Percentiles rank a stretch among this genome's conserved stretches.
Evolutionary conservation across 2,329 filamentous ascomycete genomes (phyloP).

Genomic region (Phyllosticta paracitricarpa): DNA sequence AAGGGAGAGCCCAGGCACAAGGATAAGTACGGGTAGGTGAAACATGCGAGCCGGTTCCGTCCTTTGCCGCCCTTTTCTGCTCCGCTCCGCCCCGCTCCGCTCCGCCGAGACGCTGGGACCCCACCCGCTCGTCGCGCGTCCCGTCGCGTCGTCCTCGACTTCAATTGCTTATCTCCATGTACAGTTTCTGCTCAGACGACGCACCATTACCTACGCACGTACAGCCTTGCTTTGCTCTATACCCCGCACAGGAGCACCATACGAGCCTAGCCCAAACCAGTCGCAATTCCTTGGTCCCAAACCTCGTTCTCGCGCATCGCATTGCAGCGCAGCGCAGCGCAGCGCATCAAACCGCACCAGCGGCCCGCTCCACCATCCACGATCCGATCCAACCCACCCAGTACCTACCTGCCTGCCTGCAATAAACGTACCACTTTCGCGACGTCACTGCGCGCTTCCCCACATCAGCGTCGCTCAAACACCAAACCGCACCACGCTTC

Average conservation of each 20-base stretch:
- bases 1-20: background rate
- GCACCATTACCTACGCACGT: no score
- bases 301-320: background rate
- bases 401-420: no score
- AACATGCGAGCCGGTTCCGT: background rate
- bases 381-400: background rate
- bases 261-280: no score
- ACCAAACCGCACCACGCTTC: no score
- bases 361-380: background rate
- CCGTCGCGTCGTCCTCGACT: background rate
- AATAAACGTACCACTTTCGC: background rate
- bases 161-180: background rate
- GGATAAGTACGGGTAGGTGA: background rate
- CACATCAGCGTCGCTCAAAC: background rate
- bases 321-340: background rate
- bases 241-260: no score
- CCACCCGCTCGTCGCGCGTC: background rate
- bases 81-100: background rate
- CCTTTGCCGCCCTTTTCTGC: no score
- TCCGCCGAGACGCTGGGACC: background rate
- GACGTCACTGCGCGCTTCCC: background rate
- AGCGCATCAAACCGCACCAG: background rate
- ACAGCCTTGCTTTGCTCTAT: no score
- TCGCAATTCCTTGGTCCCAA: background rate
- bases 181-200: no score